Conservation (phyloP, 2,329 filamentous ascomycete species). For the Fusarium drepaniforme region DNA sequence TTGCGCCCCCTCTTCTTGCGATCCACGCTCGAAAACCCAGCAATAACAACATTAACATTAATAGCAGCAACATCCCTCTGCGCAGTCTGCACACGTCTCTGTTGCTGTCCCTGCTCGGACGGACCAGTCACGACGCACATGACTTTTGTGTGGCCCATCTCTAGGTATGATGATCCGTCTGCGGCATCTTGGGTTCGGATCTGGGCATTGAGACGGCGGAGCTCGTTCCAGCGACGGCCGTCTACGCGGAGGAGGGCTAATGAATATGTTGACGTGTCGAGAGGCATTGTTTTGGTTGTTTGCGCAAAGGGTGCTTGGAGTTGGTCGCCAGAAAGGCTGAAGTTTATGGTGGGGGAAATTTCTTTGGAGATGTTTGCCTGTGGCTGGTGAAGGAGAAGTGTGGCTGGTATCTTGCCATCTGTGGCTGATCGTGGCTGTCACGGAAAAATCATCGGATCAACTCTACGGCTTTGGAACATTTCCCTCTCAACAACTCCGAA, state of each 20-base stretch:
- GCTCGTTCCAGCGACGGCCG: slow-evolving; percentile 95
- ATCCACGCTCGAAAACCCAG: slow-evolving; percentile 90
- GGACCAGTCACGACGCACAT: slow-evolving; percentile 93
- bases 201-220: slow-evolving; percentile 88
- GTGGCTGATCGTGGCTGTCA: not conserved
- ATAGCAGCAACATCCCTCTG: slow-evolving; percentile 68
- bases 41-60: slow-evolving; percentile 84
- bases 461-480: slow-evolving; percentile 40
- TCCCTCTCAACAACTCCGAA: not conserved
- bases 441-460: slow-evolving; percentile 41
- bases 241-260: slow-evolving; percentile 87
- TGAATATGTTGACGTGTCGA: slow-evolving; percentile 93
- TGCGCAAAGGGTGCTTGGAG: slow-evolving; percentile 5
- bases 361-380: slow-evolving; percentile 14
- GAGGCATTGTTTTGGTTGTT: slow-evolving; percentile 74
- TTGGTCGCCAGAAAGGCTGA: slow-evolving; percentile 16
- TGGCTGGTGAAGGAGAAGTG: slow-evolving; percentile 32
- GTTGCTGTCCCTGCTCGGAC: slow-evolving; percentile 68
- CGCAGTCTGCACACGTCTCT: slow-evolving; percentile 56
- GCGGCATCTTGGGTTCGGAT: slow-evolving; percentile 93
- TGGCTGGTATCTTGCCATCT: slow-evolving; percentile 25
- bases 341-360: slow-evolving; percentile 44
- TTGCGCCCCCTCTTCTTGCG: slow-evolving; percentile 79
- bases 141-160: slow-evolving; percentile 98
- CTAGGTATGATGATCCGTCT: slow-evolving; percentile 92